Evolutionary conservation across 1,284 basidiomycete genomes (phyloP), one percentile per base, ranked within the genome.

Genomic region (Irpex lacteus): DNA sequence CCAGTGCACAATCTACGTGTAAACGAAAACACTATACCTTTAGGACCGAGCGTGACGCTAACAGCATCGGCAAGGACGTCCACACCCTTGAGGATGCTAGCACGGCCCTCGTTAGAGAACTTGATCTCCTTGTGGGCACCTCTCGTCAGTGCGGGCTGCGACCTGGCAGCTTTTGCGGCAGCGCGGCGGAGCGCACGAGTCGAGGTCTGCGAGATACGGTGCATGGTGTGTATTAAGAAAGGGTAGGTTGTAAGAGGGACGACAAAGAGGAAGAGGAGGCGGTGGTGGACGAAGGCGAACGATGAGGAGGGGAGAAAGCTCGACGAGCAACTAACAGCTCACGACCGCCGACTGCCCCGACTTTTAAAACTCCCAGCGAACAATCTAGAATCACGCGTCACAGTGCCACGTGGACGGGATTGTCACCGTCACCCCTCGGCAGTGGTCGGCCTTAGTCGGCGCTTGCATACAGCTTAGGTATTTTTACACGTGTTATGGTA

Each of bases 21-120:
- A 37, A 13, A 26, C 38, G 34, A 54, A n/a, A 38, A 57, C 1
- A 3, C 72, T 82, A 13, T 64, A 91, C 94, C 95, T 82, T 99
- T 99, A 61, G 97, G 97, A 65, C 97, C 97, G 47, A 98, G 87
- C 47, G 97, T 99, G 60, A 98, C 95, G 70, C 88, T 90, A 74
- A 98, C 96, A 67, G 96, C 92, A 78, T 98, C 95, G 62, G 97
- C 96, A 69, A 99, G 89, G 70, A 97, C 85, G 80, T 98, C 96
- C 68, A 99, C 96, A 79, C 97, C 97, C 76, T 90, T 91, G 69
- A 98, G 86, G 82, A 98, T 98, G 77, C 90, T 88, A 56, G 95
- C 94, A 69, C 97, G 87, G 65, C 96, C 96, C 69, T 97, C 94
- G 79, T 98, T 96, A 75, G 92, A 94, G 80, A 98, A 98, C 83